Percentiles rank a stretch among this genome's conserved stretches.
phyloP scores from a whole-genome alignment of 495 filamentous ascomycete genomes.

The Hypoxylon trugodes region DNA sequence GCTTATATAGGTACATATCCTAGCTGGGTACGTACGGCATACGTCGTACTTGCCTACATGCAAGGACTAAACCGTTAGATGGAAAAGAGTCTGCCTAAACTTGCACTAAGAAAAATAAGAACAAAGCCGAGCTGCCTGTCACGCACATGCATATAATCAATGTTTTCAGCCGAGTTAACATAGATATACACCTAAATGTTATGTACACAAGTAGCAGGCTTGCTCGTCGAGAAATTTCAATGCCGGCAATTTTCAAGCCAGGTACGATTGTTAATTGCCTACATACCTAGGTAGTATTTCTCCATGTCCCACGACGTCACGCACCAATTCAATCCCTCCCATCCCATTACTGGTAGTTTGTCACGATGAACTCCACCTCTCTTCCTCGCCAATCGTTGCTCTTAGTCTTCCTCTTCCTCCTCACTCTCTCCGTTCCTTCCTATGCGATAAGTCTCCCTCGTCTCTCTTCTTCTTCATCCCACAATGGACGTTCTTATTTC shows the following conservation, averaged over 20 bases:
- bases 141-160: too few species aligned
- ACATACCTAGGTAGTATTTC: neutral
- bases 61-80: too few species aligned
- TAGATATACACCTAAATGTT: neutral
- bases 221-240: neutral
- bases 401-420: constrained; percentile 13
- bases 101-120: too few species aligned
- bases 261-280: neutral
- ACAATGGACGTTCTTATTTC: constrained; percentile 26
- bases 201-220: neutral
- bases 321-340: constrained; percentile 1
- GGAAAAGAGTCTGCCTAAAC: too few species aligned
- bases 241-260: neutral
- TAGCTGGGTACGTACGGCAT: too few species aligned
- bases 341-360: neutral
- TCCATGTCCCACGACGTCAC: constrained; percentile 20
- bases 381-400: constrained; percentile 7
- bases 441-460: constrained; percentile 21
- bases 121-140: too few species aligned
- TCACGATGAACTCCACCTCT: constrained; percentile 18
- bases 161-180: too few species aligned
- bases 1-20: too few species aligned
- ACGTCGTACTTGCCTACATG: too few species aligned
- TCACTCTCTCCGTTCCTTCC: constrained; percentile 11
- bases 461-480: neutral